Conservation (phyloP, 2,329 filamentous ascomycete species). For the Stylonectria norvegica region DNA sequence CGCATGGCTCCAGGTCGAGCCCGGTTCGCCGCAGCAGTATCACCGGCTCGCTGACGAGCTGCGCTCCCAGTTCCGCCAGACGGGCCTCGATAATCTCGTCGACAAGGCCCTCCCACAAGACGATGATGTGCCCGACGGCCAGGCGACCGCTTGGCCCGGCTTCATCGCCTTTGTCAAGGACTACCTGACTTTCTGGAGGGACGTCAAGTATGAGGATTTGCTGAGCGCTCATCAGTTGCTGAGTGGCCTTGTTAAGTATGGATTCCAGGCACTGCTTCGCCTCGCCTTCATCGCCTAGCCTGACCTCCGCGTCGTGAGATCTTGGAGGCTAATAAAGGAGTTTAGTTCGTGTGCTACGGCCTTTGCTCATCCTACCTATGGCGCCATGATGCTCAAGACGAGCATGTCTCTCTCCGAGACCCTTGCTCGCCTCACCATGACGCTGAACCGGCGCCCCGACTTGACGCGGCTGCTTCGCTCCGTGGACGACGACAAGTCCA, state of each 20-base stretch:
- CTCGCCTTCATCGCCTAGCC: neutral
- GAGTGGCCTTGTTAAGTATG: conserved; percentile 71
- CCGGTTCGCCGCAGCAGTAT: conserved; percentile 65
- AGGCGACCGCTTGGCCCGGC: conserved; percentile 67
- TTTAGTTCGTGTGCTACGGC: conserved; percentile 76
- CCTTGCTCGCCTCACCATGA: conserved; percentile 79
- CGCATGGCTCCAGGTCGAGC: conserved; percentile 72
- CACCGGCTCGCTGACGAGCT: conserved; percentile 65
- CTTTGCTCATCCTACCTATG: conserved; percentile 73
- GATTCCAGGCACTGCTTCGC: neutral
- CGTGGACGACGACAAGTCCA: conserved; percentile 64
- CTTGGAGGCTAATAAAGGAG: no score
- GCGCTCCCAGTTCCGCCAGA: conserved; percentile 49
- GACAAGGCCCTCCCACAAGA: conserved; percentile 62
- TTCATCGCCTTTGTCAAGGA: conserved; percentile 77
- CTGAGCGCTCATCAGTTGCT: conserved; percentile 72
- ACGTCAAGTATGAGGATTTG: conserved; percentile 73
- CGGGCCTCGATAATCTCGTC: conserved; percentile 60
- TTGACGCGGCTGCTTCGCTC: conserved; percentile 65
- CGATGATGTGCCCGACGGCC: conserved; percentile 60
- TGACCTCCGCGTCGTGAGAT: no score
- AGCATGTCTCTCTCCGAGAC: conserved; percentile 78
- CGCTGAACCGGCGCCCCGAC: conserved; percentile 75
- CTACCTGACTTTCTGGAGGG: conserved; percentile 77
- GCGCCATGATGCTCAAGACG: conserved; percentile 76